A percentile compares a stretch with the other conserved stretches of the same genome.
Conservation (phyloP, 306 rosid species). For the Amphicarpaea edgeworthii region DNA sequence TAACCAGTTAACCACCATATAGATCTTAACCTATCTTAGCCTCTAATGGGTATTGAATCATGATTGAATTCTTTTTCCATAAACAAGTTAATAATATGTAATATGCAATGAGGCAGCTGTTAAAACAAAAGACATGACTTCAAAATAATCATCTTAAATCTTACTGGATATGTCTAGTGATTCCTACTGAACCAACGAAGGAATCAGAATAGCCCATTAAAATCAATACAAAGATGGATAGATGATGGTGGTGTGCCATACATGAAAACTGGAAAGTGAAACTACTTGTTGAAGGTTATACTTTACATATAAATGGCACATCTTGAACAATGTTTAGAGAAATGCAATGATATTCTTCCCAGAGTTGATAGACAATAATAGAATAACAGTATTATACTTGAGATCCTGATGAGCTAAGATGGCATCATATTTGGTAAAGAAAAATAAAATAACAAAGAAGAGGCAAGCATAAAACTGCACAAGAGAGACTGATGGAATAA, state of each 20-base stretch:
- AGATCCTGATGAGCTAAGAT: neutral
- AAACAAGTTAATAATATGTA: neutral
- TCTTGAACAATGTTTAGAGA: neutral
- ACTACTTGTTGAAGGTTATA: neutral
- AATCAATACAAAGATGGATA: neutral
- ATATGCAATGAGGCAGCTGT: neutral
- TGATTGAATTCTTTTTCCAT: neutral
- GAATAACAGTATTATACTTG: neutral
- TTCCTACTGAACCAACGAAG: neutral
- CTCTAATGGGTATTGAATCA: neutral
- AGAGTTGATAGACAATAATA: neutral
- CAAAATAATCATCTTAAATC: neutral
- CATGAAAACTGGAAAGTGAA: neutral
- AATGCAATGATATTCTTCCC: neutral
- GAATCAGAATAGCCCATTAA: neutral
- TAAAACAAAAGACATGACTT: neutral
- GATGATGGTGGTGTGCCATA: neutral
- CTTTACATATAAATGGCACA: neutral
- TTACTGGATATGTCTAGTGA: neutral
- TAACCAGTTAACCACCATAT: neutral
- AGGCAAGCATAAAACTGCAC: neutral
- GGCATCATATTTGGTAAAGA: neutral
- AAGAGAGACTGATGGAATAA: neutral
- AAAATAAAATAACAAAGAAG: neutral
- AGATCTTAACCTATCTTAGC: neutral